Evolutionary conservation across 805 yeast species (phyloP), one percentile per base, ranked within the genome.

Genomic region (Myxozyma mucilagina): DNA sequence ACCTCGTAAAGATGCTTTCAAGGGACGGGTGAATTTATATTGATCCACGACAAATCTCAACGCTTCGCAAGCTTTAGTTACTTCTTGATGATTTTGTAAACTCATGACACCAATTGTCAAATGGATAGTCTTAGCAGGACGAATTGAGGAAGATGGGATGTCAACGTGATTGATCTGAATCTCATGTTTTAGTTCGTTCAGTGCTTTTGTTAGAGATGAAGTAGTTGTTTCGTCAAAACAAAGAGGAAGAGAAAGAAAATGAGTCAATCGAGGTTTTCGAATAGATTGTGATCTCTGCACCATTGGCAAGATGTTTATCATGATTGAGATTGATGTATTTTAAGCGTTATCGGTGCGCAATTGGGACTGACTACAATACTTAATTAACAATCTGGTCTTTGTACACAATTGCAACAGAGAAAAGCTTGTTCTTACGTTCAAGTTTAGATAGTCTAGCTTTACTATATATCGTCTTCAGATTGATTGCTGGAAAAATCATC

Each of bases 81-180:
- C 51, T 8, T 36, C 42, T 3, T 35, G n/a, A 2, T 24, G 47
- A 18, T 13, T 41, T 11, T 43, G 36, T 4, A 57, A 44, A 6
- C 64, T 16, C 56, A 59, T 45, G n/a, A 61, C 65, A 24, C 57
- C 65, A 32, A 61, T 54, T 31, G 65, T 61, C 9, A 61, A 42
- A 47, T 61, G 65, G 18, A 59, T 20, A 1, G 57, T 61, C 18
- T 41, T 18, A 16, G 42, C 53, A 10, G 59, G 63, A 8, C 60
- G 63, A 14, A 59, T n/a, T 10, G 60, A 32, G n/a, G 47, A 18
- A 10, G 18, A 5, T 10, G 63, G 65, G 32, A 58, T 42, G 20
- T 42, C 39, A 38, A 47, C 52, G n/a, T 47, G 31, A 5, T 18
- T 24, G 8, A 4, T 8, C 18, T 18, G 49, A 34, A 54, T 36